These are phyloP conservation scores for Colletotrichum theobromicola DNA, from an alignment of 2,329 filamentous ascomycete species.

Conservation along the genomic window DNA sequence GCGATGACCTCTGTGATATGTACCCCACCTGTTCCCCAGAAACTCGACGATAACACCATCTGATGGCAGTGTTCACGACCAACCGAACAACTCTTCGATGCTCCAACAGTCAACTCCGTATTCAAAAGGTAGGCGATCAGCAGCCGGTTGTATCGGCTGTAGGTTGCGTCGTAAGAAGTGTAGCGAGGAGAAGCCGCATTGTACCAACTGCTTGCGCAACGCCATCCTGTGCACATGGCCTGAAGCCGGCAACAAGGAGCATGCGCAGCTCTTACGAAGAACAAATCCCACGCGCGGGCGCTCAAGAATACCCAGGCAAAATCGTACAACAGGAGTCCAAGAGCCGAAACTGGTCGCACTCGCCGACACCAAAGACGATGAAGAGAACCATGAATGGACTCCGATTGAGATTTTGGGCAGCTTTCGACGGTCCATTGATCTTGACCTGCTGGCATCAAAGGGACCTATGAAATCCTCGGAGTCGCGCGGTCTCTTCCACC, in stretches of 20 bases:
- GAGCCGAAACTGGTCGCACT: rapidly evolving
- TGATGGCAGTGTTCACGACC: not conserved
- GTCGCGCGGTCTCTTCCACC: not conserved
- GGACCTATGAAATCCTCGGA: not conserved
- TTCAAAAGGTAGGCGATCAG: not conserved
- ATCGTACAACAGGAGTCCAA: not conserved
- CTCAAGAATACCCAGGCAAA: not conserved
- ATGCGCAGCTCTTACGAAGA: not conserved
- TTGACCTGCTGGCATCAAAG: not conserved
- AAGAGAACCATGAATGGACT: not conserved
- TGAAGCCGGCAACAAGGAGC: not conserved
- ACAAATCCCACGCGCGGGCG: not conserved
- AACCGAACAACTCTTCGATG: not conserved
- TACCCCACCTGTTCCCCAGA: not conserved
- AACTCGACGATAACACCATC: not conserved
- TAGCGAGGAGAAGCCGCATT: not conserved
- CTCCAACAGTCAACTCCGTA: not conserved
- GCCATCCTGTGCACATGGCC: not conserved
- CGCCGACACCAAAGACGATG: not conserved
- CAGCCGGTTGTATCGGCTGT: not conserved
- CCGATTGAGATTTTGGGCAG: not conserved
- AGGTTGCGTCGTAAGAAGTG: not conserved
- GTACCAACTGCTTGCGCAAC: not conserved
- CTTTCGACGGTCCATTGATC: not conserved
- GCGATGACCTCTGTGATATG: not conserved